phyloP scores from a whole-genome alignment of 257 asterid species.

The Scutellaria barbata region DNA sequence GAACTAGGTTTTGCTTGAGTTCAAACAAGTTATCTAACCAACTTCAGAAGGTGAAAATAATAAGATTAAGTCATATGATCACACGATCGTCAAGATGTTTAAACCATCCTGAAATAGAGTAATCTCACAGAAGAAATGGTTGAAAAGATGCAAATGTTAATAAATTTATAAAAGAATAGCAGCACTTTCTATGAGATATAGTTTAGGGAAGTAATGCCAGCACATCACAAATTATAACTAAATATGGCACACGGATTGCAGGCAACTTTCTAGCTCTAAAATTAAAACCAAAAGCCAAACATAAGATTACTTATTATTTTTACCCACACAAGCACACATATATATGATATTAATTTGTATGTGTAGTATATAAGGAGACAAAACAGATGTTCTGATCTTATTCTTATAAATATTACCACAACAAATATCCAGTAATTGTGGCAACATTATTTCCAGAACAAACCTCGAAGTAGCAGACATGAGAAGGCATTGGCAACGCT shows the following conservation, averaged over 20 bases:
- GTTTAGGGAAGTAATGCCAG: background rate
- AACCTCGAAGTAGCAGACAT: conserved; percentile 99
- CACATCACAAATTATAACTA: conserved; percentile 13
- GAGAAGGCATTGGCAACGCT: conserved; percentile 92
- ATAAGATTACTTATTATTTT: background rate
- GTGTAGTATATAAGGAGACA: background rate
- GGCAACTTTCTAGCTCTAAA: background rate
- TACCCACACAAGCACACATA: background rate
- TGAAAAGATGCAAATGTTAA: background rate
- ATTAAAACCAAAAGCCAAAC: conserved; percentile 5
- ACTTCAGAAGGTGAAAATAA: conserved; percentile 5
- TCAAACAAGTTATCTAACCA: conserved; percentile 7
- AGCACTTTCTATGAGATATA: background rate
- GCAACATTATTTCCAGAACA: conserved; percentile 23
- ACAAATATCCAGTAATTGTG: conserved; percentile 13
- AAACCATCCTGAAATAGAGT: background rate
- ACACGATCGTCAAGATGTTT: background rate
- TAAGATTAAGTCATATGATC: conserved; percentile 1
- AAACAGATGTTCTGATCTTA: background rate
- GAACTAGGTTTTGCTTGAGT: conserved; percentile 20
- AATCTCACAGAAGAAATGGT: conserved; percentile 25
- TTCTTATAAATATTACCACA: conserved; percentile 5
- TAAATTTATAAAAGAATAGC: conserved; percentile 17
- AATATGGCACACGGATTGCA: background rate
- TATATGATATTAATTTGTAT: background rate